Base-by-base conservation (phyloP, 371 early-diverging fungal genomes). In the Syncephalastrum monosporum region DNA sequence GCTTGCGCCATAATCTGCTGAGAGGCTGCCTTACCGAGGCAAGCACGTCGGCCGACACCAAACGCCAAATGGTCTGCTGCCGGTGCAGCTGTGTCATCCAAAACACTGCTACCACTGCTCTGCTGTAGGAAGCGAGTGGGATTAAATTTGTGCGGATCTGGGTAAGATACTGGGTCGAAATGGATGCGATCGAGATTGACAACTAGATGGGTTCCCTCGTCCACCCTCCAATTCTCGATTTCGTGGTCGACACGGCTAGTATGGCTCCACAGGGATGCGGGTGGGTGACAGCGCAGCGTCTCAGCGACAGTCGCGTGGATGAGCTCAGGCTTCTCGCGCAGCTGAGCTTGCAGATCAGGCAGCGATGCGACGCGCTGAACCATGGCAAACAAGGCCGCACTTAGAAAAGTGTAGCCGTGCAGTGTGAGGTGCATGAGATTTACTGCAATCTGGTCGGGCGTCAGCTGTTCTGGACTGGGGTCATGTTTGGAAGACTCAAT, bases 101-200 rank as follows among this genome's bases (percentile, higher is more conserved):
- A 10, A 7, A 42, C 29, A 8, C 16, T 10, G 21, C 21, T 43
- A 33, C 43, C 47, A 14, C 4, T 42, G 25, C 49, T 43, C 16
- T 47, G 25, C 16, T 63, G 38, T 27, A 64, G 29, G 42, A 64
- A 65, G 5, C 65, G 55, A 1, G 53, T 27, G 14, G 61, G 66
- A 27, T 60, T 17, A 41, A 65, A 65, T 6, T 21, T 12, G 38
- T 24, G 23, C 0, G 61, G 61, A 25, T 65, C 8, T 14, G 47
- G 21, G 38, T 65, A 65, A 21, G 23, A 38, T 1, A 17, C 17
- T 8, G 38, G 21, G 25, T 79, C 64, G 3, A 47, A 48, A 25
- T 79, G 77, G 25, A 79, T 76, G 1, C 64, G 56, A 52, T 76
- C 62, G 8, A 75, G 44, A 17, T 79, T 79, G 13, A 69, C 63